Base-by-base conservation (phyloP, 2,329 filamentous ascomycete species). In the Sporothrix mexicana region DNA sequence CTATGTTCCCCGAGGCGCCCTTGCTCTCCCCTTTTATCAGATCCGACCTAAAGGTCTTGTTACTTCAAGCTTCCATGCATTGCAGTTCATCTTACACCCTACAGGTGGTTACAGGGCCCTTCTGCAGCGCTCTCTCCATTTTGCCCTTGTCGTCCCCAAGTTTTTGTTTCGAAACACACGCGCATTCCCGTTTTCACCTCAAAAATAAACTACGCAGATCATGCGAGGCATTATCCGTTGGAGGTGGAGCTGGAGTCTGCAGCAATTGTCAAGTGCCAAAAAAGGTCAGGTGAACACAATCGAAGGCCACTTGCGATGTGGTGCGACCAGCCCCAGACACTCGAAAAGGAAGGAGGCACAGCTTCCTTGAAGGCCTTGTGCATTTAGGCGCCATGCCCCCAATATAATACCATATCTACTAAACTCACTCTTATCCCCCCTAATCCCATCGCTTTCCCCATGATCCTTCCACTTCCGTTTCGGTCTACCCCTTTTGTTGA, bases 111-210 rank as follows among this genome's bases (percentile, higher is more conserved):
- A n/a, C n/a, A n/a, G n/a, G n/a, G n/a, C n/a, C n/a, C 7, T 36
- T 36, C 25, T 9, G 25, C 55, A 12, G 13, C 13, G 8, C 12
- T 64, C 3, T 2, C 43, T 23, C 36, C 17, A 20, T 23, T n/a
- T 2, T 55, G 20, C 51, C 51, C 51, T 12, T 55, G 51, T 55
- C 23, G 51, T 20, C 20, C 51, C 51, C 51, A 55, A n/a, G 51
- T 55, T 55, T 55, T 62, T 62, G 59, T 62, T 62, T 62, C 55
- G 59, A 62, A 62, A 62, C 59, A 62, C 17, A 36, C 17, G 25
- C 55, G 55, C 55, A 59, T 36, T 59, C 25, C 15, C 9, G 6
- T 51, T 17, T 17, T 6, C 47, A 51, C n/a, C 8, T 8, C 15
- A 59, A 59, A 25, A 59, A 59, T 59, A 36, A 59, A 59, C 25